Conservation (phyloP, 177 flowering plant genomes). For the Tripterygium wilfordii region DNA sequence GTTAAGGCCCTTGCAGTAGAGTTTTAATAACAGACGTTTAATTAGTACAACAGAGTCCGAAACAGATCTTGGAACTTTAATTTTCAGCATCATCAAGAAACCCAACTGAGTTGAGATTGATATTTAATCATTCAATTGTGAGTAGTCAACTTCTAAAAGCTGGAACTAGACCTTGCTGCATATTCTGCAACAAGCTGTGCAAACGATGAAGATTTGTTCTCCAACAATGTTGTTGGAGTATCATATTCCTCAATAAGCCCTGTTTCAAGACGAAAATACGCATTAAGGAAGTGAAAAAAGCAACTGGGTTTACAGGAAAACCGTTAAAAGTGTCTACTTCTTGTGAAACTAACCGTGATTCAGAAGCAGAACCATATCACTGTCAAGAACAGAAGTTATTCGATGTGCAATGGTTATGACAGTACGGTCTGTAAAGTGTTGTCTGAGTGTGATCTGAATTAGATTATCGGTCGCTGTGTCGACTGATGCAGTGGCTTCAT, state of each 20-base stretch:
- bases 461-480: slow-evolving; percentile 77
- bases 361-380: slow-evolving; percentile 67
- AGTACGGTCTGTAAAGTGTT: slow-evolving; percentile 54
- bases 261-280: slow-evolving; percentile 12
- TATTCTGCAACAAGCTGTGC: slow-evolving; percentile 76
- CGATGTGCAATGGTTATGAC: slow-evolving; percentile 79
- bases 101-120: not conserved
- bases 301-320: not conserved
- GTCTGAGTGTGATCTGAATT: slow-evolving; percentile 58
- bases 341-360: slow-evolving; percentile 44
- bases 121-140: not conserved
- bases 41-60: too few relatives aligned
- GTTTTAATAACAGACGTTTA: too few relatives aligned
- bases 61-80: too few relatives aligned
- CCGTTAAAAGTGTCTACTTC: not conserved
- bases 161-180: slow-evolving; percentile 41
- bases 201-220: slow-evolving; percentile 58
- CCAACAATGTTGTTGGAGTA: slow-evolving; percentile 52
- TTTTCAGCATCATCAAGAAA: slow-evolving; percentile 6
- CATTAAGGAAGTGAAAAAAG: not conserved
- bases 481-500: slow-evolving; percentile 87
- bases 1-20: too few relatives aligned
- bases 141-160: slow-evolving; percentile 14
- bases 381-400: slow-evolving; percentile 66
- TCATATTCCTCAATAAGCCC: slow-evolving; percentile 68